Conservation (phyloP, 768 basidiomycete genomes). For the Phlebiopsis flavidoalba region DNA sequence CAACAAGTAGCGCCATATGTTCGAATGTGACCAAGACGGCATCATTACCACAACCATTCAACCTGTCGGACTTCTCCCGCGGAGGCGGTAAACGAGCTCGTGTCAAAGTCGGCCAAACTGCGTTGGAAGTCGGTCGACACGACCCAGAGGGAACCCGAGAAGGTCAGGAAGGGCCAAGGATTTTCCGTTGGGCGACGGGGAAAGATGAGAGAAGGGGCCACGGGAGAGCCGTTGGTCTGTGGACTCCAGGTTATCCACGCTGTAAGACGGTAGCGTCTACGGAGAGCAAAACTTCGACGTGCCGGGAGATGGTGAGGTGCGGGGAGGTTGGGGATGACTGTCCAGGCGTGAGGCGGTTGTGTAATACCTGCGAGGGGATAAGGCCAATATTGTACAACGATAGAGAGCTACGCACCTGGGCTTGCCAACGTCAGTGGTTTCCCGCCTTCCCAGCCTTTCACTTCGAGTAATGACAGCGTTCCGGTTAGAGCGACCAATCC, state of each 20-base stretch:
- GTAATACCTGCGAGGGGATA: conserved; percentile 48
- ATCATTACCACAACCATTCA: conserved; percentile 96
- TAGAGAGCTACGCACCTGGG: conserved; percentile 49
- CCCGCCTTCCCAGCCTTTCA: conserved; percentile 83
- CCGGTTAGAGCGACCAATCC: conserved; percentile 86
- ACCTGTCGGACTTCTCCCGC: conserved; percentile 64
- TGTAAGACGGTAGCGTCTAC: conserved; percentile 74
- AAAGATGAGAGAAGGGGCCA: conserved; percentile 84
- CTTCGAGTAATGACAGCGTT: conserved; percentile 71
- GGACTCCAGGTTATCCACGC: conserved; percentile 84
- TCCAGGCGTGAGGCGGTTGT: conserved; percentile 81
- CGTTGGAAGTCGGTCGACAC: conserved; percentile 93
- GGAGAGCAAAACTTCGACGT: conserved; percentile 85
- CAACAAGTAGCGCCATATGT: conserved; percentile 73
- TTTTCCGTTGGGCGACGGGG: conserved; percentile 92
- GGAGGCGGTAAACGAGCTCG: conserved; percentile 45
- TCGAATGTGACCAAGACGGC: conserved; percentile 88
- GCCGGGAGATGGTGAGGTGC: conserved; percentile 82
- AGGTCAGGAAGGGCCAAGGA: conserved; percentile 81
- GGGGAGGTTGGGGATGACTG: conserved; percentile 87
- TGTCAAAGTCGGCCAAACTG: conserved; percentile 84
- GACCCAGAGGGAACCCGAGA: conserved; percentile 75
- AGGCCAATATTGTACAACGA: neutral
- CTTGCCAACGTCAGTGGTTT: conserved; percentile 69
- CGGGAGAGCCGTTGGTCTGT: conserved; percentile 84